Base-by-base conservation (phyloP, 768 basidiomycete species). In the Imleria badia region DNA sequence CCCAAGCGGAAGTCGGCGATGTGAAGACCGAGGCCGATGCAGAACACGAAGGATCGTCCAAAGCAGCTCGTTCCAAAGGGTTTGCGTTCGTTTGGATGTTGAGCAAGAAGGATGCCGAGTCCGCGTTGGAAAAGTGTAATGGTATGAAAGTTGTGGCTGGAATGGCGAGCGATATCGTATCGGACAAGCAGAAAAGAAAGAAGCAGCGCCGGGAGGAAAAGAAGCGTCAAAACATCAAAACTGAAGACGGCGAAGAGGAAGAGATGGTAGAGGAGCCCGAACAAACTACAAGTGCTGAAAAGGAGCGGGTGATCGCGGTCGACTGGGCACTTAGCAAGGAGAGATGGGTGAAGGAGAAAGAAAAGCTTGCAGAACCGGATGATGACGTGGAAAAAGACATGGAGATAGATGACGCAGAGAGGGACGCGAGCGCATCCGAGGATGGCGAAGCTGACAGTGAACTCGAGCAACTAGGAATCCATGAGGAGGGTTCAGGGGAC, bases 41-140 rank as follows among this genome's bases (percentile, higher is more conserved):
- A n/a, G 70, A 66, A 29, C 35, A 23, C 8, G 39, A 31, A 29
- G 23, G 4, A 14, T 6, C n/a, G 2, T 15, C 54, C 38, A 72
- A 70, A 43, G 40, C 62, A 13, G 12, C 54, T 22, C 75, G 81
- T 30, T 76, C 81, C 40, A 86, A 87, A 61, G 94, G 95, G 0
- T 98, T 96, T 61, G 96, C 94, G 0, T 98, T 98, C 63, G 86
- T 98, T 11, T 96, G 94, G 92, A 94, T 92, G 83, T 70, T 94
- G 59, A 84, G 84, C 65, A 85, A 82, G 67, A 87, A 86, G 53
- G 90, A 94, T 63, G 95, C 93, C 10, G 89, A 94, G 67, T 76
- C 76, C 48, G 94, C 93, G 0, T 77, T 96, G 54, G 84, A 85
- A 62, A 83, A 77, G 13, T 85, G 90, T 57, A 96, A 96, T 64